phyloP scores from a whole-genome alignment of 2,329 filamentous ascomycete species.

The Trichoderma sp. region DNA sequence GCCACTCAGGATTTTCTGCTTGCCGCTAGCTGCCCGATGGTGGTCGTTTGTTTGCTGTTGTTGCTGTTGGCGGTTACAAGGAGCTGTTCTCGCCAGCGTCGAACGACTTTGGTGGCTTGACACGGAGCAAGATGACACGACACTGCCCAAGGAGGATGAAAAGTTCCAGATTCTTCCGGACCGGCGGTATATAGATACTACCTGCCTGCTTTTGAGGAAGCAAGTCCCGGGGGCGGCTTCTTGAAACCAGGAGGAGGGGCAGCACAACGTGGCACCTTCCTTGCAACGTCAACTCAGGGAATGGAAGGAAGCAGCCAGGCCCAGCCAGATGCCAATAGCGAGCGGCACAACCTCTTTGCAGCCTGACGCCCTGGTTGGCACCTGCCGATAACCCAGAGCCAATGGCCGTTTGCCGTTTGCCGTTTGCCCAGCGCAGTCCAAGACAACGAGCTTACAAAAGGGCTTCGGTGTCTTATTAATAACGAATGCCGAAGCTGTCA shows the following conservation, averaged over 20 bases:
- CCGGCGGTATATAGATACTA: background rate
- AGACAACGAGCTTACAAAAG: background rate
- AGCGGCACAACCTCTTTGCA: background rate
- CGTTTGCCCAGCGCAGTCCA: background rate
- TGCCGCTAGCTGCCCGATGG: background rate
- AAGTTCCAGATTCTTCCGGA: background rate
- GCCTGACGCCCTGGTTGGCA: background rate
- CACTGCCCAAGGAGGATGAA: background rate
- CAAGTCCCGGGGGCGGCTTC: background rate
- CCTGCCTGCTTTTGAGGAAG: background rate
- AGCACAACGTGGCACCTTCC: conserved; percentile 5
- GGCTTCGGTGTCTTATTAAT: background rate
- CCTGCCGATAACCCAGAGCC: background rate
- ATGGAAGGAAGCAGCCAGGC: conserved; percentile 14
- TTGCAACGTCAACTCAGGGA: conserved; percentile 5
- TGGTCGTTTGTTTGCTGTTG: background rate
- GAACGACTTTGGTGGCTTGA: background rate
- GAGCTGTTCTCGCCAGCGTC: background rate
- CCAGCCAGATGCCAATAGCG: background rate
- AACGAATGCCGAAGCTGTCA: background rate
- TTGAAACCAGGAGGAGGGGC: conserved; percentile 2
- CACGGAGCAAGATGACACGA: background rate
- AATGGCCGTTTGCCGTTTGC: background rate
- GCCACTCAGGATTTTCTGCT: background rate
- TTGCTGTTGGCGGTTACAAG: background rate